A percentile compares a stretch with the other conserved stretches of the same genome.
phyloP scores from a whole-genome alignment of 768 basidiomycete species.

The Phylloporus arenicola region DNA sequence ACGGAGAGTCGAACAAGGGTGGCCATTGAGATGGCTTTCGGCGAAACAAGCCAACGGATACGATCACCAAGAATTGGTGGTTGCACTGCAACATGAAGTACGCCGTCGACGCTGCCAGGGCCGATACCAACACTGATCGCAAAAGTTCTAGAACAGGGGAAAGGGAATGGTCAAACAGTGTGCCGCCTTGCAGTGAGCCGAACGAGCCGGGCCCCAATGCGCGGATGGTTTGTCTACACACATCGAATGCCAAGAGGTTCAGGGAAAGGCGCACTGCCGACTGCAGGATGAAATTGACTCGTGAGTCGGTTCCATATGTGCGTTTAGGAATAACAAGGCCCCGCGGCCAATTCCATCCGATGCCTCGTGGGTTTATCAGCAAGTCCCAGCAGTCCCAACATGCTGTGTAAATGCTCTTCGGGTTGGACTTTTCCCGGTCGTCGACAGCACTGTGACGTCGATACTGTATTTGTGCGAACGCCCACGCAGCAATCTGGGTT shows the following conservation, averaged over 20 bases:
- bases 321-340: constrained; percentile 16
- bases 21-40: constrained; percentile 56
- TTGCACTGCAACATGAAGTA: constrained; percentile 41
- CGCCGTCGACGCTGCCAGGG: constrained; percentile 39
- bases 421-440: not conserved
- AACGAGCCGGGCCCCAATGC: constrained; percentile 38
- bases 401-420: constrained; percentile 7
- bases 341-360: constrained; percentile 26
- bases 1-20: constrained; percentile 55
- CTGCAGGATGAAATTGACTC: constrained; percentile 8
- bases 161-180: constrained; percentile 32
- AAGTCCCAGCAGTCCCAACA: constrained; percentile 28
- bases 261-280: not conserved
- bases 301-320: constrained; percentile 6
- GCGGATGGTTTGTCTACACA: constrained; percentile 10
- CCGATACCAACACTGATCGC: constrained; percentile 40
- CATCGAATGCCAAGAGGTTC: constrained; percentile 15
- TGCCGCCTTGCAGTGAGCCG: constrained; percentile 27
- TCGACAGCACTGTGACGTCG: constrained; percentile 2
- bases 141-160: constrained; percentile 28
- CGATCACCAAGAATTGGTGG: constrained; percentile 39
- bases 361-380: constrained; percentile 19
- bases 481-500: constrained; percentile 19
- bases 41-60: constrained; percentile 41
- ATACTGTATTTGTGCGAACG: constrained; percentile 14